Percentiles rank a stretch among this genome's conserved stretches.
phyloP scores from a whole-genome alignment of 768 basidiomycete genomes.

The Leccinum variicolor region DNA sequence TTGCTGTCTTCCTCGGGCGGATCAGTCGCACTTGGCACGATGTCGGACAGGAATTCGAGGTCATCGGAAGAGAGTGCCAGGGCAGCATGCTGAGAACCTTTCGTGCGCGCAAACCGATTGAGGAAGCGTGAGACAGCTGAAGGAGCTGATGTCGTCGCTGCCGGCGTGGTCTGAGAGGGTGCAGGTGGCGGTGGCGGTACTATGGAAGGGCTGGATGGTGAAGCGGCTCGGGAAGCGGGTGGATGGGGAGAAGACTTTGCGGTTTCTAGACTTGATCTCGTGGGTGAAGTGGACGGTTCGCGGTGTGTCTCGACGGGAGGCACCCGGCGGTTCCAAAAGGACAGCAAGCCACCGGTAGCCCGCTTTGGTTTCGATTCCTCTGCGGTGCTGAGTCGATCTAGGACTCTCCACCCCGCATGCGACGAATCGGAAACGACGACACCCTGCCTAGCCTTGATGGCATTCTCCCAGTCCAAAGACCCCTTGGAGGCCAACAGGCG shows the following conservation, averaged over 20 bases:
- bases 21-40: conserved; percentile 53
- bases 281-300: conserved; percentile 23
- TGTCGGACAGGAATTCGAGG: conserved; percentile 74
- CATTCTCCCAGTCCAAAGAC: conserved; percentile 71
- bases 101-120: conserved; percentile 63
- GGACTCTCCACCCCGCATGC: conserved; percentile 70
- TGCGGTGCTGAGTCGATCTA: conserved; percentile 32
- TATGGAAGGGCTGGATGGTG: conserved; percentile 9
- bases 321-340: conserved; percentile 60
- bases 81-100: conserved; percentile 43
- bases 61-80: conserved; percentile 77
- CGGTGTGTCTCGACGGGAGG: conserved; percentile 22
- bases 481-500: conserved; percentile 68
- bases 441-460: conserved; percentile 54
- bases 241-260: conserved; percentile 10
- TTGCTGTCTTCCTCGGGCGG: conserved; percentile 34
- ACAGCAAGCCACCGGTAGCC: conserved; percentile 55
- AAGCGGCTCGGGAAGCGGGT: conserved; percentile 10
- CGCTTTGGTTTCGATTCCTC: conserved; percentile 49
- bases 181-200: conserved; percentile 12
- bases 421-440: conserved; percentile 43
- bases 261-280: conserved; percentile 32
- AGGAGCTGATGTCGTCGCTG: conserved; percentile 31
- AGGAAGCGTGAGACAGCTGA: conserved; percentile 86
- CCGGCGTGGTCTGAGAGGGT: conserved; percentile 1